Conservation (phyloP, 176 grass and related monocot genomes). For the Eleusine coracana region DNA sequence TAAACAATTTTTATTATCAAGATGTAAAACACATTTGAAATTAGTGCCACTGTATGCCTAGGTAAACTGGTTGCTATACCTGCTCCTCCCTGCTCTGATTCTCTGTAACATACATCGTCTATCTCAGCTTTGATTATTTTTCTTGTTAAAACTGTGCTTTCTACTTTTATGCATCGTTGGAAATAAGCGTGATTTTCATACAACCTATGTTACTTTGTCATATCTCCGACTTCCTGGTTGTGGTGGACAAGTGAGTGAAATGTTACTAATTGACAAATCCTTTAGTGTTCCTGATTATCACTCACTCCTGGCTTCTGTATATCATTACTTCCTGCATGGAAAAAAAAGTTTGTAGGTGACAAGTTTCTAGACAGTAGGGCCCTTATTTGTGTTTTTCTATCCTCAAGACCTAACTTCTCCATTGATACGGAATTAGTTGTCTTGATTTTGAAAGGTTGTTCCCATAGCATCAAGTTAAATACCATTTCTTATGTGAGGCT, state of each 20-base stretch:
- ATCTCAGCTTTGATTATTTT: neutral
- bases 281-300: neutral
- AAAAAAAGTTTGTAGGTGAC: slow-evolving; percentile 1
- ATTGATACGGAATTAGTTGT: slow-evolving; percentile 40
- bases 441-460: slow-evolving; percentile 36
- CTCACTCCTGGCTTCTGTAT: neutral
- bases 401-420: slow-evolving; percentile 56
- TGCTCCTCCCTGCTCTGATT: no score
- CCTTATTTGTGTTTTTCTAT: slow-evolving; percentile 34
- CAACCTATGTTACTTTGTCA: neutral
- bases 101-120: neutral
- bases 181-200: slow-evolving; percentile 1
- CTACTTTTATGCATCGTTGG: neutral
- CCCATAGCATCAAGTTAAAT: slow-evolving; percentile 39
- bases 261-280: slow-evolving; percentile 5
- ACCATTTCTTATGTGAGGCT: slow-evolving; percentile 16
- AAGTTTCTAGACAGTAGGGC: slow-evolving; percentile 33
- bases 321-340: slow-evolving; percentile 8
- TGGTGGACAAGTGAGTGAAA: neutral
- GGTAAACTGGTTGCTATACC: no score
- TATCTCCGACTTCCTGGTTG: neutral
- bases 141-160: neutral
- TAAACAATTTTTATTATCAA: neutral
- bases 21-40: neutral
- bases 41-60: neutral